phyloP scores from a whole-genome alignment of 805 yeast genomes.

The Saccharomycopsis fermentans region DNA sequence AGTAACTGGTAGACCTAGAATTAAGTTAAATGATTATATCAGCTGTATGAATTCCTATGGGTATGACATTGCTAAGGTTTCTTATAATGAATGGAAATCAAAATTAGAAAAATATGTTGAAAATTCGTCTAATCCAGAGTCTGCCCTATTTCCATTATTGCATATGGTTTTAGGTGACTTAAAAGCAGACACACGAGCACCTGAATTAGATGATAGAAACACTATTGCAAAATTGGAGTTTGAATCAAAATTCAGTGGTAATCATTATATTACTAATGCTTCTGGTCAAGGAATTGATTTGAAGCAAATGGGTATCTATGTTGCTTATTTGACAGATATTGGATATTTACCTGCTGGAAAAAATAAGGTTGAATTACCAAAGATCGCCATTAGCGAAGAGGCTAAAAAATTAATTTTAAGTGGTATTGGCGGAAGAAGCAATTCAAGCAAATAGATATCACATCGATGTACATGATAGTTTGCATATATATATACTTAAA shows the following conservation, averaged over 20 bases:
- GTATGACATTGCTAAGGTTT: conserved; percentile 49
- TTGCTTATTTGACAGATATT: conserved; percentile 67
- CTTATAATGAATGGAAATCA: conserved; percentile 72
- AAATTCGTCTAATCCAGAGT: conserved; percentile 48
- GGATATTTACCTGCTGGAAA: conserved; percentile 56
- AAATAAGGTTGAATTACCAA: conserved; percentile 38
- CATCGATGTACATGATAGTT: background rate
- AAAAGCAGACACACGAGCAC: conserved; percentile 88
- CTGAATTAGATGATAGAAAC: conserved; percentile 84
- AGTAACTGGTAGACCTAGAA: conserved; percentile 96
- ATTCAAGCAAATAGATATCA: conserved; percentile 34
- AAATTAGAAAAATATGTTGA: conserved; percentile 69
- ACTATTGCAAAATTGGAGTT: conserved; percentile 57
- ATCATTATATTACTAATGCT: background rate
- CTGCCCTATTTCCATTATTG: conserved; percentile 84
- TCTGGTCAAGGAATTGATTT: conserved; percentile 68
- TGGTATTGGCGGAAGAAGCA: conserved; percentile 71
- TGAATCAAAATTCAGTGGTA: conserved; percentile 54
- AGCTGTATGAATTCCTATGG: conserved; percentile 61
- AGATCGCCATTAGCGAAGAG: conserved; percentile 42
- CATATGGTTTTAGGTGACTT: conserved; percentile 91
- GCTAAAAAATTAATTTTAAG: conserved; percentile 46
- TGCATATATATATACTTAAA: background rate
- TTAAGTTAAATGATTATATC: conserved; percentile 66
- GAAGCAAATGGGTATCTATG: conserved; percentile 60